Base-by-base conservation (phyloP, 106 monocot species). In the Hemerocallis citrina region DNA sequence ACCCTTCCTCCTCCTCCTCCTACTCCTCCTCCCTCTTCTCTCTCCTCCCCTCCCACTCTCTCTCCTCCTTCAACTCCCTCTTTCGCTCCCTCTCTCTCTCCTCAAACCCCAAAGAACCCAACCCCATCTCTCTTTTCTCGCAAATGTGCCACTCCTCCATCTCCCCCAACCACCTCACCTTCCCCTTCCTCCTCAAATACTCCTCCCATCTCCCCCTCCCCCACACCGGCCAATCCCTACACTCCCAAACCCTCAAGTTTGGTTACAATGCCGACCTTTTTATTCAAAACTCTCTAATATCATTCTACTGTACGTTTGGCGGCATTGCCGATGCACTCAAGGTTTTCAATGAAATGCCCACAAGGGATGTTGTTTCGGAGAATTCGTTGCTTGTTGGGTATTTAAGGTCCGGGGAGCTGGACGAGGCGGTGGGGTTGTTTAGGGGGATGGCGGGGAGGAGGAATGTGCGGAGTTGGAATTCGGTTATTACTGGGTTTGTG, bases 321-420 rank as follows among this genome's bases (percentile, higher is more conserved):
- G 36, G 57, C 15, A 10, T 68, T 4, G 34, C 5, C 1, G 12
- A 8, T 34, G 74, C 71, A 4, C 8, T 24, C 9, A 59, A 57
- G 22, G 41, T 78, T 66, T 78, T 83, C 47, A 68, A 78, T 5
- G 48, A 58, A 70, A 83, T 83, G 70, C 33, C 0, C n/a, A n/a
- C n/a, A n/a, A 51, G 68, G 51, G 77, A 85, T 14, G 6, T 77
- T 0, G 77, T 77, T 6, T 77, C 85, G 1, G 65, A 55, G 77
- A 81, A 85, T 33, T 81, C 81, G 20, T 41, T 85, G 24, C 24
- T 85, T 35, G 27, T 30, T 7, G 85, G 77, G 40, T 81, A 67
- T 41, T 49, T 85, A 68, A 63, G 71, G 33, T 81, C 71, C 63
- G 81, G 84, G 8, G 55, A 75, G 15, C 36, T 84, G 8, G 75